Conservation (phyloP, 1,284 basidiomycete species). For the Cryptococcus sp. region DNA sequence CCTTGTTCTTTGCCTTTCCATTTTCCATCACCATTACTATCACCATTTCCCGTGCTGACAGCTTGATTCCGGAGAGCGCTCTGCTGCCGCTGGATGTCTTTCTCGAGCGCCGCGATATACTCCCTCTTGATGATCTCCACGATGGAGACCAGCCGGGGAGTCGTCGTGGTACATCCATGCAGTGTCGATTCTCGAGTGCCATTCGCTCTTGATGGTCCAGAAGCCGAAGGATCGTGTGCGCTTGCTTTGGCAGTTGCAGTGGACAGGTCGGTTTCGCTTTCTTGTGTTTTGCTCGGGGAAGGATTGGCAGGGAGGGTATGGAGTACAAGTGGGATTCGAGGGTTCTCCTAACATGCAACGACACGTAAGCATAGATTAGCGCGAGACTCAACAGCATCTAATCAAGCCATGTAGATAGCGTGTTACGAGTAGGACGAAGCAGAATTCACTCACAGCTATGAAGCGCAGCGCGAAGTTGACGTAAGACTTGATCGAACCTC, state of each 20-base stretch:
- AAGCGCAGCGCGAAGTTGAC: slow-evolving; percentile 42
- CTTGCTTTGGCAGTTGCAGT: too few species aligned
- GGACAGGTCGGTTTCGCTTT: too few species aligned
- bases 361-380: slow-evolving; percentile 5
- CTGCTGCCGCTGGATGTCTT: neutral
- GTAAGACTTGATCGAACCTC: slow-evolving; percentile 14
- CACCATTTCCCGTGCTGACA: neutral
- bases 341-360: slow-evolving; percentile 58
- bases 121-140: slow-evolving; percentile 83
- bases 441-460: slow-evolving; percentile 58
- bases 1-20: slow-evolving; percentile 23
- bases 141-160: slow-evolving; percentile 71
- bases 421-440: too few species aligned
- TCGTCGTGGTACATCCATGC: slow-evolving; percentile 56
- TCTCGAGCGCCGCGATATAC: slow-evolving; percentile 54
- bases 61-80: neutral
- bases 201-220: too few species aligned
- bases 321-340: slow-evolving; percentile 61
- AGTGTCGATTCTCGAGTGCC: slow-evolving; percentile 14
- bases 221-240: too few species aligned
- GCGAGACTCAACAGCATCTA: neutral
- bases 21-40: neutral
- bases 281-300: neutral
- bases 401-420: neutral
- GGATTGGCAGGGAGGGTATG: slow-evolving; percentile 59